Conservation (phyloP, 108 stramenopile species). For the Mayamaea pseudoterrestris region DNA sequence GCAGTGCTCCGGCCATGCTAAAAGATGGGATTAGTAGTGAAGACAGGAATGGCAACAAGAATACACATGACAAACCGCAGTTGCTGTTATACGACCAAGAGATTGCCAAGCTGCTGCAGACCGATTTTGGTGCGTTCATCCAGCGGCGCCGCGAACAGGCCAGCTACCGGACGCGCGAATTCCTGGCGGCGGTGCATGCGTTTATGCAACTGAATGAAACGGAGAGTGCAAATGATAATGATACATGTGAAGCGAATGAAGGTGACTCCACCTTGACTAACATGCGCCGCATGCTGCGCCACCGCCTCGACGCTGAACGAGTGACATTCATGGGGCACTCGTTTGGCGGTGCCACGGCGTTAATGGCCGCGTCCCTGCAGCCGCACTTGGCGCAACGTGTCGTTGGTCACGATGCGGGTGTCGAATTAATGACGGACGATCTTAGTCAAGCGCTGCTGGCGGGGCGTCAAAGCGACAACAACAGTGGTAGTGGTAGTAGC, state of each 20-base stretch:
- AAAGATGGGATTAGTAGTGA: too few species aligned
- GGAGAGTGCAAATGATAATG: too few species aligned
- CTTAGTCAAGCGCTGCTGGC: slow-evolving; percentile 13
- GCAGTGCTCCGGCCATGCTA: slow-evolving; percentile 20
- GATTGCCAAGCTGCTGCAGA: slow-evolving; percentile 3
- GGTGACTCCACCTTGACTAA: too few species aligned
- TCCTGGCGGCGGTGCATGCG: slow-evolving; percentile 19
- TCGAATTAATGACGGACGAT: slow-evolving; percentile 43
- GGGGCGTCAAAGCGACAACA: background rate
- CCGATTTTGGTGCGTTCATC: slow-evolving; percentile 4
- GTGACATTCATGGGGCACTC: slow-evolving; percentile 50
- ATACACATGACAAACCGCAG: too few species aligned
- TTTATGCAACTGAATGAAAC: slow-evolving; percentile 15
- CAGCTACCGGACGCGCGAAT: slow-evolving; percentile 26
- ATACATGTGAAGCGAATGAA: too few species aligned
- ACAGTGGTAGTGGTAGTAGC: slow-evolving; percentile 15
- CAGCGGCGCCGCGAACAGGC: slow-evolving; percentile 17
- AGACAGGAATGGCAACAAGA: slow-evolving; percentile 17
- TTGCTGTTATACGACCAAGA: slow-evolving; percentile 8
- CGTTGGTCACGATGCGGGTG: slow-evolving; percentile 45
- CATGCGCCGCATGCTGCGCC: slow-evolving; percentile 15
- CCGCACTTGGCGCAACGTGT: slow-evolving; percentile 17
- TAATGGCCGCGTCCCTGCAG: slow-evolving; percentile 25
- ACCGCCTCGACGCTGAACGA: slow-evolving; percentile 17
- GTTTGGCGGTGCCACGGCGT: slow-evolving; percentile 48